A percentile compares a stretch with the other conserved stretches of the same genome.
phyloP scores from a whole-genome alignment of 1,284 basidiomycete species.

The Cryptococcus sp. region DNA sequence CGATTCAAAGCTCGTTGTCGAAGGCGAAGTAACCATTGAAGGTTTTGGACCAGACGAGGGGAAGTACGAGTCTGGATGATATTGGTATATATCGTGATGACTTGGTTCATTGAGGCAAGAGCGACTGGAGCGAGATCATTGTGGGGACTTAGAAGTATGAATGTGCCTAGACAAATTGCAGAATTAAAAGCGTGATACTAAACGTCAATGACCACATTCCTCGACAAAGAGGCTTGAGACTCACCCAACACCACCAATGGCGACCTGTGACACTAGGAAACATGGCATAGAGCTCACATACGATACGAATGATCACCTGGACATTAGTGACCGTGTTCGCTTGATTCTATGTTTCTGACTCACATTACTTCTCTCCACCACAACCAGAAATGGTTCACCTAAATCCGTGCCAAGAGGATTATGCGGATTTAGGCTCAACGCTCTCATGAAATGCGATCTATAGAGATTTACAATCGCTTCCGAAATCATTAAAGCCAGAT shows the following conservation, averaged over 20 bases:
- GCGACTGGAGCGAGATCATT: slow-evolving; percentile 18
- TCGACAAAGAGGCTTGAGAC: neutral
- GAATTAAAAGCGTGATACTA: slow-evolving; percentile 36
- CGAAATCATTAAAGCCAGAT: slow-evolving; percentile 28
- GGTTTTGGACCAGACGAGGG: slow-evolving; percentile 20
- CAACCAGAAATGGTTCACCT: slow-evolving; percentile 25
- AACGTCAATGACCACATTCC: neutral
- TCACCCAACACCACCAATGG: slow-evolving; percentile 37
- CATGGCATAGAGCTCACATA: slow-evolving; percentile 20
- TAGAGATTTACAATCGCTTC: slow-evolving; percentile 30
- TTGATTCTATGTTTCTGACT: neutral
- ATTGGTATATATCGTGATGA: slow-evolving; percentile 18
- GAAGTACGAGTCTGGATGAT: slow-evolving; percentile 12
- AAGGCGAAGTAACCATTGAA: slow-evolving; percentile 25
- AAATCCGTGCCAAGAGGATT: slow-evolving; percentile 22
- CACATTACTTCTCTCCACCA: slow-evolving; percentile 35
- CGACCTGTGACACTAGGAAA: slow-evolving; percentile 27
- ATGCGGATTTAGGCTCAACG: slow-evolving; percentile 19
- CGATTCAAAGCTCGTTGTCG: slow-evolving; percentile 12
- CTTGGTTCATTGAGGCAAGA: slow-evolving; percentile 18
- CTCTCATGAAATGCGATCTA: slow-evolving; percentile 31
- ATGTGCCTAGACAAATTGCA: slow-evolving; percentile 16
- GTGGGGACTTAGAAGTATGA: slow-evolving; percentile 11
- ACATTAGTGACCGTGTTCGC: neutral
- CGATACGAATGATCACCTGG: slow-evolving; percentile 31